Base-by-base conservation (phyloP, 2,329 filamentous ascomycete genomes). In the Fusarium sp. region DNA sequence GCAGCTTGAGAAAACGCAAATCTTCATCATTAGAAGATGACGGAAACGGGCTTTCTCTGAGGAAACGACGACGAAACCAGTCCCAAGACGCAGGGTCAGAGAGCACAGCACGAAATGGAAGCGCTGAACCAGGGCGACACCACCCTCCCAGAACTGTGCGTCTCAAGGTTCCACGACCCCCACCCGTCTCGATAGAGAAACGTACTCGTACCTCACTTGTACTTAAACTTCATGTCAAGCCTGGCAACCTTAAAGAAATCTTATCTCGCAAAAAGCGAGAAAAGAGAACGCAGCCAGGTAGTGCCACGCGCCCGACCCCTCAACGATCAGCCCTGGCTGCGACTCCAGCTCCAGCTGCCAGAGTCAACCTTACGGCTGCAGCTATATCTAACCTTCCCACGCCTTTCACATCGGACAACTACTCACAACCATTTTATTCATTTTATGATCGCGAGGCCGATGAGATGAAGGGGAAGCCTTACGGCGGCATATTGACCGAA, bases 401-500 rank as follows among this genome's bases (percentile, higher is more conserved):
- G 82, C 79, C 92, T 82, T 84, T 90, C 83, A 81, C 88, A 80
- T 78, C 88, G 78, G 81, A 89, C 76, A 83, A 82, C 46, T 95
- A 94, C 79, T 90, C 90, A 3, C 92, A 94, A 69, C 93, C 94
- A 2, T 96, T 97, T 79, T 96, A 96, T 77, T 94, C 94, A 0
- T 95, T 98, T 73, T 93, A 93, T 69, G 96, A 98, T 75, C 94
- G 93, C 74, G 96, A 98, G 76, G 91, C 91, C 23, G 95, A 98
- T 67, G 95, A 98, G 77, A 86, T 91, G 43, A 97, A 97, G 81
- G 93, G 93, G 56, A 98, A 97, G 80, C 96, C 96, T 0, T 99
- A 98, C 74, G 96, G 96, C 33, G 96, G 96, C 3, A 97, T 99
- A 58, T 86, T 99, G 33, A 93, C 90, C 0, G 96, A 98, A 81